Base-by-base conservation (phyloP, 768 basidiomycete genomes). In the Auriscalpium vulgare region DNA sequence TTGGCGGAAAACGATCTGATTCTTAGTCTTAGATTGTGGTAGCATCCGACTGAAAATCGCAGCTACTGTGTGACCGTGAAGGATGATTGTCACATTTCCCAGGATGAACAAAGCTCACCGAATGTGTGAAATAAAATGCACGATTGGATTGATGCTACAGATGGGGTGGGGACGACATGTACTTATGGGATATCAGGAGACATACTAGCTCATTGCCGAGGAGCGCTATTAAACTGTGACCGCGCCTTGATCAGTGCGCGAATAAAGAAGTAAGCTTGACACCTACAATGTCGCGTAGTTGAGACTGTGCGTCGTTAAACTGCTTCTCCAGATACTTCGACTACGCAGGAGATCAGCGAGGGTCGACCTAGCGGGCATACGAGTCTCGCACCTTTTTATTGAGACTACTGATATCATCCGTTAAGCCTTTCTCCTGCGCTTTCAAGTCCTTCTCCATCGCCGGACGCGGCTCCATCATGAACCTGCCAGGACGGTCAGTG, bases 311-410 rank as follows among this genome's bases (percentile, higher is more conserved):
- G 62, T 95, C 92, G 54, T 86, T 88, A 67, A 88, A 90, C 66
- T 95, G 92, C 65, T 95, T 95, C 70, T 97, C 94, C 2, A 97
- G 78, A 68, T 87, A 95, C 71, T 95, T 95, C 23, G 84, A 78
- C 91, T 94, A 52, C 9, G 23, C 9, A 57, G 29, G 19, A 48
- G 0, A 21, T 59, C 17, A 47, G 10, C 21, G 16, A 50, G 21
- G 49, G 11, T 35, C 37, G 13, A 60, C 43, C 37, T 43, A 56
- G 45, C 34, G 48, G 50, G n/a, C 47, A 5, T 2, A 40, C 10
- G 40, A 29, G 44, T 10, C 8, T 21, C 43, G 19, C 55, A 91
- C 91, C 81, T 97, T 97, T 73, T 97, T 97, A 46, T 79, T 83
- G 40, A 97, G 69, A 66, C 72, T 91, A 36, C 75, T 75, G 46